These are phyloP conservation scores for Lentinus tigrinus DNA, from an alignment of 768 basidiomycete genomes.

Conservation along the genomic window DNA sequence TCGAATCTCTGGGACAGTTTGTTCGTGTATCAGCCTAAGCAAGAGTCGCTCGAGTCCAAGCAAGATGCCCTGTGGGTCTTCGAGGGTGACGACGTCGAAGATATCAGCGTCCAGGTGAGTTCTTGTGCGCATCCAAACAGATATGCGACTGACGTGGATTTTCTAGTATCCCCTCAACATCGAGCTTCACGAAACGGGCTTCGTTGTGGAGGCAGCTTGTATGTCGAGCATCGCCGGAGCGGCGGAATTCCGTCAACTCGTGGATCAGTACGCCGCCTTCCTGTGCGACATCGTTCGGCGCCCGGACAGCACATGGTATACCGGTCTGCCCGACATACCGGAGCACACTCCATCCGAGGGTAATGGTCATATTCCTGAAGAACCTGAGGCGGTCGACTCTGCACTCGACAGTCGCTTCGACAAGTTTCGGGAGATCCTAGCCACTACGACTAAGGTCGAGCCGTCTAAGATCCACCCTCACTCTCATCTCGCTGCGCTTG, in stretches of 20 bases:
- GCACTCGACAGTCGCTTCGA: constrained; percentile 1
- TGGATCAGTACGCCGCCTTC: constrained; percentile 22
- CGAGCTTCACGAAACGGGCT: constrained; percentile 37
- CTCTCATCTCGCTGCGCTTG: constrained; percentile 40
- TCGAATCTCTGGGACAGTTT: constrained; percentile 40
- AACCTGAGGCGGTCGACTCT: neutral
- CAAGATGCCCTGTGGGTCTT: constrained; percentile 23
- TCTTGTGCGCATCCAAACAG: constrained; percentile 11
- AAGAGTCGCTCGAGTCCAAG: constrained; percentile 2
- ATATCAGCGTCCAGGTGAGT: constrained; percentile 32
- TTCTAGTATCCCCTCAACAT: constrained; percentile 44
- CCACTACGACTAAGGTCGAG: constrained; percentile 29
- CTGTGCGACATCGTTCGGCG: constrained; percentile 22
- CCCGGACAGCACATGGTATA: constrained; percentile 13
- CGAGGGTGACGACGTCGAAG: constrained; percentile 16
- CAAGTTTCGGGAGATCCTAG: constrained; percentile 14
- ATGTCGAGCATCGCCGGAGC: constrained; percentile 29
- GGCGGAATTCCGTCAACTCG: constrained; percentile 18
- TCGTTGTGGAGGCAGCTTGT: constrained; percentile 38
- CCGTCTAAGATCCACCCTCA: constrained; percentile 29
- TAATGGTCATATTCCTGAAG: neutral
- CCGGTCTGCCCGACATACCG: constrained; percentile 8
- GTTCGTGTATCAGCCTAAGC: constrained; percentile 43
- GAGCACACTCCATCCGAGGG: neutral
- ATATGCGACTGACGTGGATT: neutral